Evolutionary conservation across 331 rosid species (phyloP).

Genomic region (Saraca asoca): DNA sequence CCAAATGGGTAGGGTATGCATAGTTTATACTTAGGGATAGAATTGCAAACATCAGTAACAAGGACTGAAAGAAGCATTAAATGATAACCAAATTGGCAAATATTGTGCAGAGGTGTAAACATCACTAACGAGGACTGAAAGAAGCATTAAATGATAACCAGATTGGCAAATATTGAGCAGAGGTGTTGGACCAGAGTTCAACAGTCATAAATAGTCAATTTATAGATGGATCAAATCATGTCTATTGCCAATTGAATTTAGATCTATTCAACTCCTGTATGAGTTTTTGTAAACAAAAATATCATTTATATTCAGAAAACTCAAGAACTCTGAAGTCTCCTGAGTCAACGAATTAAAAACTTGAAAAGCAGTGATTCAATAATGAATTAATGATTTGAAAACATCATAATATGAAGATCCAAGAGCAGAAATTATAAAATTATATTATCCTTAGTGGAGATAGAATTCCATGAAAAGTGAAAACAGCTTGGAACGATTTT

Average conservation of each 20-base stretch:
- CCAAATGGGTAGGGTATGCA: slow-evolving; percentile 22
- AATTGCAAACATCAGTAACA: not conserved
- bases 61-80: slow-evolving; percentile 16
- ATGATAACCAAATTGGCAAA: slow-evolving; percentile 1
- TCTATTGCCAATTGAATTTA: slow-evolving; percentile 23
- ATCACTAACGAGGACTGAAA: slow-evolving; percentile 4
- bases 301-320: slow-evolving; percentile 22
- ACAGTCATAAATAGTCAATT: slow-evolving; percentile 23
- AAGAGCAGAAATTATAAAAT: slow-evolving; percentile 6
- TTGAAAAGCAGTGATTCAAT: slow-evolving; percentile 10
- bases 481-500: slow-evolving; percentile 15
- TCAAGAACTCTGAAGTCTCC: not conserved
- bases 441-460: not conserved
- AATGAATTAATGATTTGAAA: not conserved
- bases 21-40: slow-evolving; percentile 15
- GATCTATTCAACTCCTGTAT: slow-evolving; percentile 41
- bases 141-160: slow-evolving; percentile 1
- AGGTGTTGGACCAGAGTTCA: slow-evolving; percentile 33
- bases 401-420: slow-evolving; percentile 32
- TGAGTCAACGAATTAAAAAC: slow-evolving; percentile 10
- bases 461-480: not conserved
- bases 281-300: slow-evolving; percentile 13
- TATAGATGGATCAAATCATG: slow-evolving; percentile 13
- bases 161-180: slow-evolving; percentile 14
- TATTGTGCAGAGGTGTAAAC: too few relatives aligned